Evolutionary conservation across 1,284 basidiomycete species (phyloP).

Genomic region (Pulveroboletus sp.): DNA sequence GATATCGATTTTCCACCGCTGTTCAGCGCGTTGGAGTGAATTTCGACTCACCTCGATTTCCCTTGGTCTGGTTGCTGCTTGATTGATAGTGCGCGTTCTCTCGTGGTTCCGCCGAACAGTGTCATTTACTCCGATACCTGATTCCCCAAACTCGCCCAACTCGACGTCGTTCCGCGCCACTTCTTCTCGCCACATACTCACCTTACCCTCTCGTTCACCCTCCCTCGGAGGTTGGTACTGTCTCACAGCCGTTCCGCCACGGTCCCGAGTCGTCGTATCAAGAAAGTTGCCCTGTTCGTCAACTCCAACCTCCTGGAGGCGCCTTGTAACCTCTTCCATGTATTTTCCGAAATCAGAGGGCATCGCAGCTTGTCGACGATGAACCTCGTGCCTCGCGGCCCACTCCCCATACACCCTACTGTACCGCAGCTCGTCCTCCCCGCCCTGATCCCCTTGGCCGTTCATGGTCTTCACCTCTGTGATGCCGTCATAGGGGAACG

Average conservation of each 20-base stretch:
- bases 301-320: slow-evolving; percentile 41
- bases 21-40: not conserved
- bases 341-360: slow-evolving; percentile 44
- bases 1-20: not conserved
- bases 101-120: slow-evolving; percentile 16
- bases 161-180: slow-evolving; percentile 41
- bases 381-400: slow-evolving; percentile 32
- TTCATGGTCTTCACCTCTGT: slow-evolving; percentile 27
- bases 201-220: slow-evolving; percentile 41
- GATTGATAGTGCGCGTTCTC: slow-evolving; percentile 11
- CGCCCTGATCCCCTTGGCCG: slow-evolving; percentile 8
- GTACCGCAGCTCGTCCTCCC: slow-evolving; percentile 20
- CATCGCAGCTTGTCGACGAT: slow-evolving; percentile 23
- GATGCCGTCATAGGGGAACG: slow-evolving; percentile 25
- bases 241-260: not conserved
- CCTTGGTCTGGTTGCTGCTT: slow-evolving; percentile 18
- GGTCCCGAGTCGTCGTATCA: slow-evolving; percentile 17
- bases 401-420: slow-evolving; percentile 37
- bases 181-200: slow-evolving; percentile 55
- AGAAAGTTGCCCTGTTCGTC: slow-evolving; percentile 33
- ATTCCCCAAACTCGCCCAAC: slow-evolving; percentile 30
- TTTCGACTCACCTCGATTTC: slow-evolving; percentile 26
- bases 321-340: slow-evolving; percentile 49
- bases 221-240: slow-evolving; percentile 14
- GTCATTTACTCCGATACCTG: slow-evolving; percentile 14